These are phyloP conservation scores for Globisporangium polare DNA, from an alignment of 352 stramenopile species.

Conservation along the genomic window DNA sequence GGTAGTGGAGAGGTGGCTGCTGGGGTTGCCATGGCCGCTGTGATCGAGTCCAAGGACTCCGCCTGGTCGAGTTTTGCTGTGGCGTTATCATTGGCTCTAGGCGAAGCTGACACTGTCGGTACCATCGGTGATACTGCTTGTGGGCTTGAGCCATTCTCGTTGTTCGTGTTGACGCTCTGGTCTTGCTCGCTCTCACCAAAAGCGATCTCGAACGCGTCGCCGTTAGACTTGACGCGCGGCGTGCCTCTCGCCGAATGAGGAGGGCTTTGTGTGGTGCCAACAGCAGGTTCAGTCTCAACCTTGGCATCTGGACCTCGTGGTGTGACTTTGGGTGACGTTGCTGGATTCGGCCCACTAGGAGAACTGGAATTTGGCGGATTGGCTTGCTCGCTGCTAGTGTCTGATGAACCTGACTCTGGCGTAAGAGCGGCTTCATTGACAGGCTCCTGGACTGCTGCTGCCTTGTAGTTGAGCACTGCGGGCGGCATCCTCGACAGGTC, in stretches of 20 bases:
- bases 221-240: neutral
- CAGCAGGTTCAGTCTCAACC: neutral
- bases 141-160: neutral
- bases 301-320: neutral
- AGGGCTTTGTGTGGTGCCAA: neutral
- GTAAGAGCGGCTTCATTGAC: neutral
- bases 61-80: neutral
- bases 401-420: neutral
- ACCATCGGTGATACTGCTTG: neutral
- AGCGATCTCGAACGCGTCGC: conserved; percentile 13
- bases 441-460: neutral
- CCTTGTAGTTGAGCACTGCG: conserved; percentile 3
- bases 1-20: too few relatives aligned
- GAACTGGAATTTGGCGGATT: neutral
- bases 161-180: neutral
- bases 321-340: neutral
- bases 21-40: neutral
- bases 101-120: neutral
- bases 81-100: neutral
- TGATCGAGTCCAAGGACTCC: neutral
- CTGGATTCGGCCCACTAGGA: neutral
- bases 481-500: conserved; percentile 9
- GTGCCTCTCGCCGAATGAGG: neutral
- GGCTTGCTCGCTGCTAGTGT: neutral
- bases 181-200: conserved; percentile 13